Base-by-base conservation (phyloP, 306 rosid genomes). In the Citrullus mucosospermus region DNA sequence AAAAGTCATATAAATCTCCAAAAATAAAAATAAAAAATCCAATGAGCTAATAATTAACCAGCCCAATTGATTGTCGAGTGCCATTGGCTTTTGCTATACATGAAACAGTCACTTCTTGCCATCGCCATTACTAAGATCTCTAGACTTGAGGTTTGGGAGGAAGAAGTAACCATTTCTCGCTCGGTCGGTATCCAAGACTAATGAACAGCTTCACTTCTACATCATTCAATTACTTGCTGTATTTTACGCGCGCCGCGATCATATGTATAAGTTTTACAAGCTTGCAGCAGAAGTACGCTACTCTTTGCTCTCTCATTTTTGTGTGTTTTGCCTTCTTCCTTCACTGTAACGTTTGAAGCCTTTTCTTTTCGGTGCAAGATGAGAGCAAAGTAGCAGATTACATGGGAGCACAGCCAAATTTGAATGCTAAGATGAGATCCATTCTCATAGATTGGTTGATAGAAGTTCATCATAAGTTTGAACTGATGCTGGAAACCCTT, bases 391-490 rank as follows among this genome's bases (percentile, higher is more conserved):
- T 89, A 6, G 63, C 65, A 3, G 96, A 92, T 69, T 95, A 95
- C 84, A 87, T 91, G 89, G 83, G 14, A 38, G 79, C 85, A 48
- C 97, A 95, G 73, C 84, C 90, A 34, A 97, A 95, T 48, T 79
- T 95, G 28, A 95, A 88, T 85, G 81, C 85, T 4, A 92, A 88
- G 87, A 95, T 95, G 98, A 92, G 98, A 75, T 81, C 97, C 5
- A 95, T 92, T 20, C 93, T 95, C 70, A 84, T 92, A 53, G 98
- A 95, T 78, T 95, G 98, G 98, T 66, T 95, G 86, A 69, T 89
- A 44, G 97, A 95, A 80, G 97, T 95, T 69, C 97, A 92, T 77
- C 83, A 88, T 1, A 92, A 91, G 70, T 95, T 92, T 18, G 96
- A 92, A 76, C 92, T 95, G 59, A 87, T 85, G 88, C 93, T 93